Evolutionary conservation across 1,284 basidiomycete genomes (phyloP).

Genomic region (Puccinia polysora): DNA sequence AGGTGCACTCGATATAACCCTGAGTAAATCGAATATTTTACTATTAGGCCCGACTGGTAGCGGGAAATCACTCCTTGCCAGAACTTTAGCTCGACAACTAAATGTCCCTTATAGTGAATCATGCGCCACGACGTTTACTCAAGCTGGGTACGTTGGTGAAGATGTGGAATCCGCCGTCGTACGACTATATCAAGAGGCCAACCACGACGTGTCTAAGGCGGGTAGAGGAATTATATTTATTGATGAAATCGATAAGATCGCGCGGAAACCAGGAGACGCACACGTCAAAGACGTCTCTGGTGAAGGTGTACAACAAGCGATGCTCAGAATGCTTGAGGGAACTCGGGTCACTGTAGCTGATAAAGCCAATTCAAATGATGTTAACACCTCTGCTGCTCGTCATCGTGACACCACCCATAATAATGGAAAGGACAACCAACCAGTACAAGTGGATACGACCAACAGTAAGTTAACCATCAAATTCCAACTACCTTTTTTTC

Average conservation of each 20-base stretch:
- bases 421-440: conserved; percentile 3
- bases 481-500: too few relatives aligned
- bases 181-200: conserved; percentile 74
- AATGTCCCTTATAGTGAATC: conserved; percentile 75
- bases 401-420: conserved; percentile 49
- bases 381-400: conserved; percentile 22
- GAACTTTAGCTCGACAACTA: conserved; percentile 75
- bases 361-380: conserved; percentile 57
- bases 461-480: conserved; percentile 56
- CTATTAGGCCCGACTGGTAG: conserved; percentile 53
- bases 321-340: conserved; percentile 89
- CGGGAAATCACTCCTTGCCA: conserved; percentile 82
- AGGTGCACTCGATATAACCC: conserved; percentile 9
- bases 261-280: conserved; percentile 61
- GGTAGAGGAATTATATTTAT: conserved; percentile 91
- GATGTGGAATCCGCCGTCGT: conserved; percentile 87
- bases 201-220: conserved; percentile 76
- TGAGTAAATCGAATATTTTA: conserved; percentile 38
- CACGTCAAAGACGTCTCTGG: conserved; percentile 83
- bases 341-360: conserved; percentile 69
- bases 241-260: conserved; percentile 92
- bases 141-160: conserved; percentile 68
- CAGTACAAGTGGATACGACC: conserved; percentile 69
- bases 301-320: conserved; percentile 88
- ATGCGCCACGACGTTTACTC: conserved; percentile 56